Conservation (phyloP, 441 rosid genomes). For the Erodium texanum region DNA sequence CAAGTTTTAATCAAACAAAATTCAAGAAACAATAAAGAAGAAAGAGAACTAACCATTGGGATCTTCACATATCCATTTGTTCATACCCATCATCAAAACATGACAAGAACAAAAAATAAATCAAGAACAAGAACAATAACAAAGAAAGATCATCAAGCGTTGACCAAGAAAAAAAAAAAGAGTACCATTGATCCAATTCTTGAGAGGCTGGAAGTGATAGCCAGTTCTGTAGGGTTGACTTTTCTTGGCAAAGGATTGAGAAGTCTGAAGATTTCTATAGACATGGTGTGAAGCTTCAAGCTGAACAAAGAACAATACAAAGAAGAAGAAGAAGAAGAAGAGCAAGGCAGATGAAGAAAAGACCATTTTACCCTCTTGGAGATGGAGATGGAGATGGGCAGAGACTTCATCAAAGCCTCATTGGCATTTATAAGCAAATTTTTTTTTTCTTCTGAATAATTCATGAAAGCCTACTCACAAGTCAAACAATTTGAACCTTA, state of each 20-base stretch:
- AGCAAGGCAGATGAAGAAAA: conserved; percentile 15
- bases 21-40: too few species aligned
- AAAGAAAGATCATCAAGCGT: conserved; percentile 7
- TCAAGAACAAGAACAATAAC: background rate
- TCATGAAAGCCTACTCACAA: too few species aligned
- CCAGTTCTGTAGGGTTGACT: conserved; percentile 61
- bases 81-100: conserved; percentile 14
- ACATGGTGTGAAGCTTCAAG: conserved; percentile 57
- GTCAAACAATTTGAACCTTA: too few species aligned
- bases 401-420: background rate
- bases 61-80: conserved; percentile 37
- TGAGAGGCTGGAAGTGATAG: conserved; percentile 73
- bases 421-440: background rate
- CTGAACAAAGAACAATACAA: conserved; percentile 25
- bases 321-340: conserved; percentile 15
- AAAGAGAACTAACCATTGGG: conserved; percentile 59
- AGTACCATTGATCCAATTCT: conserved; percentile 84
- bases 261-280: conserved; percentile 24
- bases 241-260: background rate
- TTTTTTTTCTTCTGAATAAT: too few species aligned
- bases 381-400: background rate
- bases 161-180: background rate
- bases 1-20: too few species aligned
- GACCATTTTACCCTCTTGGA: background rate
- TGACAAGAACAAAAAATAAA: conserved; percentile 7